Percentiles rank a stretch among this genome's conserved stretches.
phyloP scores from a whole-genome alignment of 345 rosid species.

The Boechera retrofracta region DNA sequence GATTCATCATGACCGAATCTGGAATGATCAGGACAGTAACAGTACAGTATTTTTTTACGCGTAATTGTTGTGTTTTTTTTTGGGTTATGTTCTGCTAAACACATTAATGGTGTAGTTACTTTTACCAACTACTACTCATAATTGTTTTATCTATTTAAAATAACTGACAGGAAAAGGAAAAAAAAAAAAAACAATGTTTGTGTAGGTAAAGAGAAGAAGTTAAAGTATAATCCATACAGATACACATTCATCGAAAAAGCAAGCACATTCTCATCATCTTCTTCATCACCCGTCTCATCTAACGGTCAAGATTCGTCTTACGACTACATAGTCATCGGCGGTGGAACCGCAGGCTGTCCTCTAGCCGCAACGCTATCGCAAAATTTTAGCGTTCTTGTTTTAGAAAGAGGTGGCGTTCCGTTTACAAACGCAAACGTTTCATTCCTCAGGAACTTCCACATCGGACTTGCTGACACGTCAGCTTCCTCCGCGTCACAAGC shows the following conservation, averaged over 20 bases:
- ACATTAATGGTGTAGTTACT: conserved; percentile 40
- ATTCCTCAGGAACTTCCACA: conserved; percentile 76
- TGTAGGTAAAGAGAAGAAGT: conserved; percentile 42
- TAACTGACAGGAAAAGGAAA: not conserved
- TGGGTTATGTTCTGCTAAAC: not conserved
- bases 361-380: conserved; percentile 86
- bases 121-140: conserved; percentile 31
- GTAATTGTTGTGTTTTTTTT: not conserved
- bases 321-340: conserved; percentile 92
- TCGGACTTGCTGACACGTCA: conserved; percentile 82
- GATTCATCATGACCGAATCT: conserved; percentile 27
- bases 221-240: conserved; percentile 45
- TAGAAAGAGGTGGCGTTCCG: conserved; percentile 98
- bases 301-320: conserved; percentile 51
- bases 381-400: conserved; percentile 75
- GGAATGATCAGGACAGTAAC: conserved; percentile 24
- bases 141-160: not conserved
- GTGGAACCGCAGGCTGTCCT: conserved; percentile 98
- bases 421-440: conserved; percentile 89
- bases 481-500: conserved; percentile 78
- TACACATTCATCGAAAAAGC: conserved; percentile 82
- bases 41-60: conserved; percentile 28
- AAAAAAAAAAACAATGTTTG: not conserved
- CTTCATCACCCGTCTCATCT: conserved; percentile 64
- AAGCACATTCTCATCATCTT: conserved; percentile 68